phyloP scores from a whole-genome alignment of 192 early-diverging fungal genomes.

The Backusella mclennaniae region DNA sequence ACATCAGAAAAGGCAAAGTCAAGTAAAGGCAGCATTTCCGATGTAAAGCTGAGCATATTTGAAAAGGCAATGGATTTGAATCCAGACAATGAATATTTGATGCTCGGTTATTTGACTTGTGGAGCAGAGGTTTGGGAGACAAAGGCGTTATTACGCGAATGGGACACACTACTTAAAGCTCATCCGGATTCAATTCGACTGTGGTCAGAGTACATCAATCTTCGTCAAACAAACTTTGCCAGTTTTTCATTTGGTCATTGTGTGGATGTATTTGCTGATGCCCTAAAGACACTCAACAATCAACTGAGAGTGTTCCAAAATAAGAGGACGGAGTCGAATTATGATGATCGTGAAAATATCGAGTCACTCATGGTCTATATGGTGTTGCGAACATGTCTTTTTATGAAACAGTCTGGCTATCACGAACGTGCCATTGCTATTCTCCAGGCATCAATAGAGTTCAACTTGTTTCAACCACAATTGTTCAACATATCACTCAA shows the following conservation, averaged over 20 bases:
- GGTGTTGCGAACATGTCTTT: conserved; percentile 43
- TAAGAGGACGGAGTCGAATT: background rate
- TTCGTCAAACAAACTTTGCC: conserved; percentile 51
- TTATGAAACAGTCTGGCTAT: conserved; percentile 57
- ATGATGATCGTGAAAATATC: conserved; percentile 31
- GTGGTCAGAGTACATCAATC: conserved; percentile 59
- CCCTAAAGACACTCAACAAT: conserved; percentile 18
- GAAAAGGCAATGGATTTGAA: conserved; percentile 54
- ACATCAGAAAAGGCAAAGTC: conserved; percentile 12
- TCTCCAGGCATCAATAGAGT: conserved; percentile 53
- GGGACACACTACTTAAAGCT: conserved; percentile 46
- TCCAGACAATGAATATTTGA: conserved; percentile 40
- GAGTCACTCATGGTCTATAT: conserved; percentile 54
- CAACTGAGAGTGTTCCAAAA: background rate
- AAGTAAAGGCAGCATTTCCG: conserved; percentile 42
- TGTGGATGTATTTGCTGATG: conserved; percentile 44
- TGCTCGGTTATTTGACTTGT: conserved; percentile 47
- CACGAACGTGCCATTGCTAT: conserved; percentile 45
- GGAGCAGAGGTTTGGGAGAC: conserved; percentile 45
- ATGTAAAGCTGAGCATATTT: conserved; percentile 54
- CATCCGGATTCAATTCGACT: conserved; percentile 38
- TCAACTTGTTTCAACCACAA: conserved; percentile 40
- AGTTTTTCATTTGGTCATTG: conserved; percentile 51
- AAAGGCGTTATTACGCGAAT: conserved; percentile 44
- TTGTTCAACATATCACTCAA: conserved; percentile 14